These are phyloP conservation scores for Saccharomyces hybrid DNA, from an alignment of 1,139 yeast species.

Conservation along the genomic window DNA sequence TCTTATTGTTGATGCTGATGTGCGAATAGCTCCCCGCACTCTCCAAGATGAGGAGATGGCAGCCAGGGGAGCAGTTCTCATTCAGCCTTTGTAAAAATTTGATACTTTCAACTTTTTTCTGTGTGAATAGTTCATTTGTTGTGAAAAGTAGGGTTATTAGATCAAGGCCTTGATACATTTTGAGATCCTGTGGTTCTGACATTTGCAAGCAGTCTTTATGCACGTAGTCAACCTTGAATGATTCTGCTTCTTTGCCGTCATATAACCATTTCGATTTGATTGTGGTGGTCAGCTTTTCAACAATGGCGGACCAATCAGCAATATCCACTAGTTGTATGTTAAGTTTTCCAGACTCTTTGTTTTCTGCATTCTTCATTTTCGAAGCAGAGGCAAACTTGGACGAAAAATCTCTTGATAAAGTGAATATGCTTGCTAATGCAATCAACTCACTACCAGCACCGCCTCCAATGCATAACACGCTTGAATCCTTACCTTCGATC, in stretches of 20 bases:
- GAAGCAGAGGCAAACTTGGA: constrained; percentile 30
- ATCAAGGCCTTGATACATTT: constrained; percentile 24
- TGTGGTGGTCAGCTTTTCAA: constrained; percentile 38
- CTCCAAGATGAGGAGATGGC: constrained; percentile 63
- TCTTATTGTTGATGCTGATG: constrained; percentile 53
- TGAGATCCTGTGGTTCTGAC: constrained; percentile 10
- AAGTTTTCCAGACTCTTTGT: constrained; percentile 34
- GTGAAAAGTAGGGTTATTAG: constrained; percentile 73
- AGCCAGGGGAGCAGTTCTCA: constrained; percentile 43
- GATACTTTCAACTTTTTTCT: constrained; percentile 55
- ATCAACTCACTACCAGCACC: constrained; percentile 85
- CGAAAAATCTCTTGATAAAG: constrained; percentile 31
- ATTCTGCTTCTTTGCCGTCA: constrained; percentile 20
- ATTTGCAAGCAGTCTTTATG: constrained; percentile 44
- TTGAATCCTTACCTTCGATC: constrained; percentile 13
- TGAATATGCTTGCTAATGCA: constrained; percentile 56
- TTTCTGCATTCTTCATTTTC: constrained; percentile 6
- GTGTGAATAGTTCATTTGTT: constrained; percentile 76
- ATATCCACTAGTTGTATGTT: constrained; percentile 58
- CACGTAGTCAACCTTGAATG: constrained; percentile 41
- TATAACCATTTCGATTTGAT: constrained; percentile 49
- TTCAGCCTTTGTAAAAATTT: constrained; percentile 49
- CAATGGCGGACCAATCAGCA: constrained; percentile 65
- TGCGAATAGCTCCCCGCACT: constrained; percentile 89
- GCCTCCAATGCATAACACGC: constrained; percentile 71